Evolutionary conservation across 352 stramenopile species (phyloP), one percentile per base, ranked within the genome.

Genomic region (Phytophthora meadii): DNA sequence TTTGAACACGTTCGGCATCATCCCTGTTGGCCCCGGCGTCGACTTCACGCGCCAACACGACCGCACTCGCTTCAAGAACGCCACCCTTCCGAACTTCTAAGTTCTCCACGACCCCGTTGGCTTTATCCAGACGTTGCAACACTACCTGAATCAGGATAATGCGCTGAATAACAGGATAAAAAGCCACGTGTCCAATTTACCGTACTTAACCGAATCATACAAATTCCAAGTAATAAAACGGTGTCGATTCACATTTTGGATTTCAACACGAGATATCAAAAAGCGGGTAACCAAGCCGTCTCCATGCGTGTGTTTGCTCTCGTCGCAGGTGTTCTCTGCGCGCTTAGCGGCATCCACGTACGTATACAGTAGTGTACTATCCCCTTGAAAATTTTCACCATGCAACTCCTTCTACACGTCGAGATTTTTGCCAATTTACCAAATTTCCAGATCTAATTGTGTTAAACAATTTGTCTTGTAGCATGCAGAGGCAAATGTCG

Each of bases 1-100:
- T 45, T 60, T 84, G 61, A 86, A 88, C 51, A n/a, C 76, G 37
- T 77, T 77, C n/a, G 73, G 68, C 3, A 79, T 88, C 36, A 59
- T 88, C 36, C 70, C 76, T 27, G 62, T 36, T 7, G 76, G 76
- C 4, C 55, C 63, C 28, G 40, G 22, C 9, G 44, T 70, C 28
- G 67, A 84, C 46, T 79, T 77, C 50, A 56, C 53, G 7, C 36
- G 47, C 2, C 57, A 58, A 2, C 76, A 84, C 27, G 60, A 84
- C 54, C 72, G 76, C 24, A 47, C 56, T 27, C 74, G 70, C 11
- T 82, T 82, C 53, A 61, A 44, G 24, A 71, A 68, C 50, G 62
- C 48, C 9, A 53, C 22, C 22, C 19, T 64, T 4, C 44, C 56
- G 44, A 56, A 25, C 15, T 67, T 61, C 7, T 67, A 50, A n/a